phyloP scores from a whole-genome alignment of 2,329 filamentous ascomycete species.

The Lojkania enalia region DNA sequence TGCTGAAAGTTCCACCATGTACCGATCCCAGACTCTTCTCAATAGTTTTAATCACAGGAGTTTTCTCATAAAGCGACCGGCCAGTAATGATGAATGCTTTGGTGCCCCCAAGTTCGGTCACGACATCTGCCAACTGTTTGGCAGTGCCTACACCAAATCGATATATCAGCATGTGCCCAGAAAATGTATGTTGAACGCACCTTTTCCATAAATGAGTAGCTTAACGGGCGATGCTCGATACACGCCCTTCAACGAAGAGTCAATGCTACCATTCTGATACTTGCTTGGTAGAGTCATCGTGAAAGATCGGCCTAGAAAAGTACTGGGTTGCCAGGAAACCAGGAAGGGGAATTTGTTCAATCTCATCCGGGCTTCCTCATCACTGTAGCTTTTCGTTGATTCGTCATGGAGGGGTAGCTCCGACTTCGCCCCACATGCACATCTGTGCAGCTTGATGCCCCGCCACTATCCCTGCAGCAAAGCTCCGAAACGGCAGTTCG shows the following conservation, averaged over 20 bases:
- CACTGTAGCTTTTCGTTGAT: conserved; percentile 15
- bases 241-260: conserved; percentile 36
- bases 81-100: conserved; percentile 62
- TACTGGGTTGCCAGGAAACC: neutral
- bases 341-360: neutral
- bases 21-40: conserved; percentile 52
- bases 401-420: conserved; percentile 36
- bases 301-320: neutral
- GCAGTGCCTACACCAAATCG: conserved; percentile 30
- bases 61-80: conserved; percentile 58
- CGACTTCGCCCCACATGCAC: conserved; percentile 34
- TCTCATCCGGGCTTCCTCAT: neutral
- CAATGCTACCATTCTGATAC: conserved; percentile 39
- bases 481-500: conserved; percentile 27
- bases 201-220: conserved; percentile 44
- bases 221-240: conserved; percentile 43
- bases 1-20: conserved; percentile 59
- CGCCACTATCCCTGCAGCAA: conserved; percentile 28
- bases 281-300: conserved; percentile 40
- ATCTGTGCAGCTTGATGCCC: no score
- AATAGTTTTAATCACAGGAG: conserved; percentile 56
- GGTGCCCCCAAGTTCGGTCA: conserved; percentile 41
- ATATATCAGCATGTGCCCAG: conserved; percentile 6
- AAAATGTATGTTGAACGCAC: conserved; percentile 13
- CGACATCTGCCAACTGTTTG: conserved; percentile 35